Percentiles rank a stretch among this genome's conserved stretches.
phyloP scores from a whole-genome alignment of 345 rosid genomes.

The Excoecaria cochinchinensis region DNA sequence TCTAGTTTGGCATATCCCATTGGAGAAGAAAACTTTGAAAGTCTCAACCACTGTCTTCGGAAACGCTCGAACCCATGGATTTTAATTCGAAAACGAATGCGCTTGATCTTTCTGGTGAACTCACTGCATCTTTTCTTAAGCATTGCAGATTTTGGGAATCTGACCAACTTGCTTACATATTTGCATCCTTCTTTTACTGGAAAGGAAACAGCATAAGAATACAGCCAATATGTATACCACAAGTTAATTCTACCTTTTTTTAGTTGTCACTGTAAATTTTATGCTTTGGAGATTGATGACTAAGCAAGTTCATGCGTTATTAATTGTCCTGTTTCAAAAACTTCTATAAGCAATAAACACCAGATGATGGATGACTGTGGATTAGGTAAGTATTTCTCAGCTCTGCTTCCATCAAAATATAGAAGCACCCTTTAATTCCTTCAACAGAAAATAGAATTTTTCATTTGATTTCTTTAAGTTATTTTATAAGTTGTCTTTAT shows the following conservation, averaged over 20 bases:
- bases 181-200: constrained; percentile 42
- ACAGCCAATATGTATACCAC: background rate
- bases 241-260: background rate
- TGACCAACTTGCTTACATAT: constrained; percentile 38
- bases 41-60: constrained; percentile 47
- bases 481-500: background rate
- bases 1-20: constrained; percentile 50
- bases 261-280: background rate
- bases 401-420: background rate
- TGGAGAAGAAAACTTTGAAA: constrained; percentile 57
- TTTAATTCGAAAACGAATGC: constrained; percentile 57
- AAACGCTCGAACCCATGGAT: constrained; percentile 61
- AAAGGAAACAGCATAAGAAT: constrained; percentile 11
- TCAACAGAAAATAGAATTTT: background rate
- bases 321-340: background rate
- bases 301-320: background rate
- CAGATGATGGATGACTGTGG: background rate
- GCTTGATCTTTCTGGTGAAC: constrained; percentile 51
- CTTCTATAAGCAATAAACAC: background rate
- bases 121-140: constrained; percentile 47
- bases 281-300: background rate
- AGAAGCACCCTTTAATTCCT: background rate
- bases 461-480: background rate
- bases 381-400: background rate
- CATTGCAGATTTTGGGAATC: constrained; percentile 37